These are phyloP conservation scores for Paxillus ammoniavirescens DNA, from an alignment of 768 basidiomycete genomes.

Conservation along the genomic window DNA sequence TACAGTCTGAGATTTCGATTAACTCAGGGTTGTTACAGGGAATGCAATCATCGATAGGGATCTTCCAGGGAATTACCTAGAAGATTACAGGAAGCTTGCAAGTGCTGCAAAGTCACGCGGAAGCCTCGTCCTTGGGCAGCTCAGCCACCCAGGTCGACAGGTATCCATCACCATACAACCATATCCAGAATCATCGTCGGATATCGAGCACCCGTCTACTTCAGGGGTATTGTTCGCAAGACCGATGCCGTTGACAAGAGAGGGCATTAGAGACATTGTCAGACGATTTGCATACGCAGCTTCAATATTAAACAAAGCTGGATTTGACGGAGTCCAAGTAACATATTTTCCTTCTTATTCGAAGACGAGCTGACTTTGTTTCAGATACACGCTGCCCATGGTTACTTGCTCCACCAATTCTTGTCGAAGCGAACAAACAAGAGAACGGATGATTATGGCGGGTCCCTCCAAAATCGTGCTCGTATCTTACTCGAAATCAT, in stretches of 20 bases:
- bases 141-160: constrained; percentile 34
- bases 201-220: constrained; percentile 32
- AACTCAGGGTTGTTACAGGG: constrained; percentile 14
- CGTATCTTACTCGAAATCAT: constrained; percentile 49
- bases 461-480: constrained; percentile 48
- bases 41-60: constrained; percentile 33
- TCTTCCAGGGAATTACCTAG: constrained; percentile 22
- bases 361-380: background rate
- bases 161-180: constrained; percentile 35
- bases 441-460: constrained; percentile 58
- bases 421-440: constrained; percentile 42
- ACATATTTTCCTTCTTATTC: background rate
- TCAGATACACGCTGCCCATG: constrained; percentile 45
- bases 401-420: constrained; percentile 49
- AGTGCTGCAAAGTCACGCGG: constrained; percentile 31
- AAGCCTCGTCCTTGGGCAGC: constrained; percentile 31
- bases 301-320: constrained; percentile 50
- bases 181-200: constrained; percentile 34
- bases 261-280: constrained; percentile 51
- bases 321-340: constrained; percentile 67
- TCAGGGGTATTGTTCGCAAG: constrained; percentile 32
- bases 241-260: constrained; percentile 38
- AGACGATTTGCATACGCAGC: constrained; percentile 54
- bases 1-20: background rate
- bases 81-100: constrained; percentile 20